Percentiles rank a stretch among this genome's conserved stretches.
Conservation (phyloP, 148 eudicot species). For the Camellia japonica region DNA sequence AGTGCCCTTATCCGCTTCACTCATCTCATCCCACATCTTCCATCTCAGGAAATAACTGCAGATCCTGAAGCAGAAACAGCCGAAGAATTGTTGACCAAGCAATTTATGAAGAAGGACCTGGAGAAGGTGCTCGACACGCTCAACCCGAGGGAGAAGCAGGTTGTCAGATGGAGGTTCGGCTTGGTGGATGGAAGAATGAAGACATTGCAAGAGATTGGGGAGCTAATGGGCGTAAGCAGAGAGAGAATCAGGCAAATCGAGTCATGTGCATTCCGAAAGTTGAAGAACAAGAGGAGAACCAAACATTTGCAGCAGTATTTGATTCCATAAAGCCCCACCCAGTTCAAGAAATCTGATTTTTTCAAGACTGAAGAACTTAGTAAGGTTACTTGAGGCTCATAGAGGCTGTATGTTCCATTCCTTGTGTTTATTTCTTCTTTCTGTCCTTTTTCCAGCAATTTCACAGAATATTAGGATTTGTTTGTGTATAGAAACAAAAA, state of each 20-base stretch:
- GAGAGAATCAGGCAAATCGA: constrained; percentile 96
- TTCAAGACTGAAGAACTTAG: too few species aligned
- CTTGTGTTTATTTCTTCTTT: background rate
- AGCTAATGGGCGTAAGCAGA: constrained; percentile 80
- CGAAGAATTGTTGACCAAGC: constrained; percentile 62
- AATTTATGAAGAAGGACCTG: constrained; percentile 69
- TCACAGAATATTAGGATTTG: background rate
- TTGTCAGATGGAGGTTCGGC: constrained; percentile 79
- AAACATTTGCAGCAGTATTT: constrained; percentile 62
- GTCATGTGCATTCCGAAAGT: constrained; percentile 71
- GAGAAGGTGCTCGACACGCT: constrained; percentile 72
- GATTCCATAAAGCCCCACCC: constrained; percentile 12
- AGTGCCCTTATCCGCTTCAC: background rate
- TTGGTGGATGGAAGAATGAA: constrained; percentile 75
- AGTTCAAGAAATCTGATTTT: background rate
- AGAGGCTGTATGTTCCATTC: constrained; percentile 6
- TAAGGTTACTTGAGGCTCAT: background rate
- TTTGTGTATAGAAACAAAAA: background rate
- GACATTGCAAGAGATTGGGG: constrained; percentile 94
- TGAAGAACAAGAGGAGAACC: constrained; percentile 71
- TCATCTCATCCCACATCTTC: background rate
- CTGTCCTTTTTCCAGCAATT: background rate
- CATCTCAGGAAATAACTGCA: constrained; percentile 51
- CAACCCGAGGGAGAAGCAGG: constrained; percentile 62
- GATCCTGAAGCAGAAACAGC: constrained; percentile 67